phyloP scores from a whole-genome alignment of 2,329 filamentous ascomycete species.

The Colletotrichum destructivum region DNA sequence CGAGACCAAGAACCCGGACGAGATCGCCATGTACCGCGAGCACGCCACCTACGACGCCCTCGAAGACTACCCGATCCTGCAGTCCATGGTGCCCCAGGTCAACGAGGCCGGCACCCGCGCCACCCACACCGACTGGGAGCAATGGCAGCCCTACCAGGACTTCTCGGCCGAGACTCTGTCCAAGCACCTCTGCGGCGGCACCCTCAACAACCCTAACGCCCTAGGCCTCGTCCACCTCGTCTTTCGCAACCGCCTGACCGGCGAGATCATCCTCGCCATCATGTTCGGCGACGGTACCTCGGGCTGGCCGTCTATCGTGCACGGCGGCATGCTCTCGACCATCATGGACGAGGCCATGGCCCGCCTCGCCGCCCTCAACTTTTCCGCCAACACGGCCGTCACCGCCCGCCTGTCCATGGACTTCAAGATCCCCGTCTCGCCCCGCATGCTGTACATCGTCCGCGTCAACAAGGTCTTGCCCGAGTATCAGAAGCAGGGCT shows the following conservation, averaged over 20 bases:
- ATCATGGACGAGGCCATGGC: conserved; percentile 58
- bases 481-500: conserved; percentile 18
- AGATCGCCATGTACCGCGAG: conserved; percentile 8
- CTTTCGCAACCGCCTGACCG: conserved; percentile 49
- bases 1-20: conserved; percentile 10
- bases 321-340: conserved; percentile 55
- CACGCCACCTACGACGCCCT: conserved; percentile 12
- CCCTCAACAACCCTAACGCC: conserved; percentile 48
- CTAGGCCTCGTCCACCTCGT: conserved; percentile 53
- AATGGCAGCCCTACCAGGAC: conserved; percentile 34
- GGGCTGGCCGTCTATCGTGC: conserved; percentile 52
- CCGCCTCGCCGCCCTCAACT: conserved; percentile 33
- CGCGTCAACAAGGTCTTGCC: conserved; percentile 28
- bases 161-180: conserved; percentile 28
- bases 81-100: conserved; percentile 8
- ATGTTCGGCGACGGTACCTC: conserved; percentile 52
- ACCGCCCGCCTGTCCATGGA: conserved; percentile 36
- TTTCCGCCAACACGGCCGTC: conserved; percentile 36
- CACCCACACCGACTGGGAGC: conserved; percentile 19
- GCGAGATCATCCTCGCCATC: conserved; percentile 50
- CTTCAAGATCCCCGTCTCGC: conserved; percentile 32
- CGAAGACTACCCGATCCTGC: conserved; percentile 6
- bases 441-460: conserved; percentile 32
- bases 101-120: neutral
- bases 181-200: conserved; percentile 53